These are phyloP conservation scores for Apiosordaria backusii DNA, from an alignment of 495 filamentous ascomycete species.

Conservation along the genomic window DNA sequence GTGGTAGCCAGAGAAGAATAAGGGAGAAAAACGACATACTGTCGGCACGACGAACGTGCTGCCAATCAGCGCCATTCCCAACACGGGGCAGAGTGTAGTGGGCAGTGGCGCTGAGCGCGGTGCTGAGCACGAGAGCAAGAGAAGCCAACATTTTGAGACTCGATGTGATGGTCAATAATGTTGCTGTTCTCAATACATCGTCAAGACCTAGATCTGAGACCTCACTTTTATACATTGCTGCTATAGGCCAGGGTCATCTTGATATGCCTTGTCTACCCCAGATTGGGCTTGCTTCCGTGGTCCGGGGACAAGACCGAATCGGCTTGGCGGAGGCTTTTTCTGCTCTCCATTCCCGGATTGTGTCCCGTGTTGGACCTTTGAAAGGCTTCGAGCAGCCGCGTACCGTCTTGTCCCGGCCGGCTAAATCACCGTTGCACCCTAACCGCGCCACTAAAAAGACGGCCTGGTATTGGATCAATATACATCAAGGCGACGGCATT, in stretches of 20 bases:
- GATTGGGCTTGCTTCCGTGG: constrained; percentile 17
- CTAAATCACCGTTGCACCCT: constrained; percentile 13
- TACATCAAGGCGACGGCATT: constrained; percentile 15
- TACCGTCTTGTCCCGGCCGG: constrained; percentile 24
- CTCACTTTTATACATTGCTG: constrained; percentile 5
- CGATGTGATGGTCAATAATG: background rate
- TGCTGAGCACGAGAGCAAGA: constrained; percentile 18
- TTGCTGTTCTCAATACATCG: background rate
- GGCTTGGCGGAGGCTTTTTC: constrained; percentile 13
- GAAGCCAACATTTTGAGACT: constrained; percentile 22
- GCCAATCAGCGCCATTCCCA: constrained; percentile 32
- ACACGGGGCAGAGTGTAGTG: constrained; percentile 34
- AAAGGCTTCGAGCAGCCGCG: constrained; percentile 11
- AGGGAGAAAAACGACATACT: constrained; percentile 5
- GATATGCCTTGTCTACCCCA: constrained; percentile 14
- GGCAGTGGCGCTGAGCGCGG: constrained; percentile 24
- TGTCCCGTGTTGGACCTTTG: constrained; percentile 1
- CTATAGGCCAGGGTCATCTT: background rate
- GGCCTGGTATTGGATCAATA: constrained; percentile 13
- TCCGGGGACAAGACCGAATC: constrained; percentile 1
- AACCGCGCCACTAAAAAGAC: constrained; percentile 14
- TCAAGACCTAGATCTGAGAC: background rate
- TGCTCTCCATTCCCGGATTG: constrained; percentile 17
- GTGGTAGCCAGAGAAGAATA: background rate
- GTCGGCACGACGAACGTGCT: constrained; percentile 37